Percentiles rank a stretch among this genome's conserved stretches.
Conservation (phyloP, 2,329 filamentous ascomycete species). For the Paecilomyces sp. region DNA sequence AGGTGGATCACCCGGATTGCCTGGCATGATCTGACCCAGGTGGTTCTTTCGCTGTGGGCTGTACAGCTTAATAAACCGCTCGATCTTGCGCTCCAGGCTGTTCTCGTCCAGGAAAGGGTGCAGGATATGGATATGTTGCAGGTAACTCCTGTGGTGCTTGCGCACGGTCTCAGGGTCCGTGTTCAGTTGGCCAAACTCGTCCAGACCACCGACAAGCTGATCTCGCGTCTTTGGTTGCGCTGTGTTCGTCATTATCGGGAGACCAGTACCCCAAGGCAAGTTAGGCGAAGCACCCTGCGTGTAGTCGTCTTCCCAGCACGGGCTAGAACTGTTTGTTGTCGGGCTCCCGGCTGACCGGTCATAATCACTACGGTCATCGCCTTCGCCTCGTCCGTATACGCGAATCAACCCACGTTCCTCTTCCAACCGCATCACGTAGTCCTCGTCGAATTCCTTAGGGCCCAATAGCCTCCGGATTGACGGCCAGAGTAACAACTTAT, state of each 20-base stretch:
- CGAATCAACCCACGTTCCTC: conserved; percentile 66
- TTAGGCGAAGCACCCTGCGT: conserved; percentile 38
- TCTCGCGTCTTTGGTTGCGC: conserved; percentile 14
- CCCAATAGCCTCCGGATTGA: conserved; percentile 59
- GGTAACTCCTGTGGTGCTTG: conserved; percentile 48
- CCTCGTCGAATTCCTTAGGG: conserved; percentile 51
- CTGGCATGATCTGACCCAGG: conserved; percentile 2
- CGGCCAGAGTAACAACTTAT: conserved; percentile 68
- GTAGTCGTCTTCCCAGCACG: conserved; percentile 19
- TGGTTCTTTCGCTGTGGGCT: conserved; percentile 23
- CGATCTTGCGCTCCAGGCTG: conserved; percentile 46
- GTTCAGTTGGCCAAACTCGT: conserved; percentile 44
- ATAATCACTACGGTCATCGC: conserved; percentile 51
- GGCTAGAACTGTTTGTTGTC: conserved; percentile 14
- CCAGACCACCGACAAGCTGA: conserved; percentile 42
- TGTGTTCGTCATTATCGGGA: conserved; percentile 22
- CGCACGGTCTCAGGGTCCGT: conserved; percentile 46
- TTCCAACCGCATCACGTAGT: conserved; percentile 71
- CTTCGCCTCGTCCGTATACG: conserved; percentile 73
- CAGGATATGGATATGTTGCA: conserved; percentile 54
- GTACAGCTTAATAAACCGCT: conserved; percentile 44
- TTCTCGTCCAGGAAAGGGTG: conserved; percentile 57
- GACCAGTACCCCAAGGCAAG: conserved; percentile 45
- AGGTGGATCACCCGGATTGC: conserved; percentile 17
- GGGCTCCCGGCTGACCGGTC: conserved; percentile 27